Conservation (phyloP, 202 grass and related monocot species). For the Alloteropsis angusta region DNA sequence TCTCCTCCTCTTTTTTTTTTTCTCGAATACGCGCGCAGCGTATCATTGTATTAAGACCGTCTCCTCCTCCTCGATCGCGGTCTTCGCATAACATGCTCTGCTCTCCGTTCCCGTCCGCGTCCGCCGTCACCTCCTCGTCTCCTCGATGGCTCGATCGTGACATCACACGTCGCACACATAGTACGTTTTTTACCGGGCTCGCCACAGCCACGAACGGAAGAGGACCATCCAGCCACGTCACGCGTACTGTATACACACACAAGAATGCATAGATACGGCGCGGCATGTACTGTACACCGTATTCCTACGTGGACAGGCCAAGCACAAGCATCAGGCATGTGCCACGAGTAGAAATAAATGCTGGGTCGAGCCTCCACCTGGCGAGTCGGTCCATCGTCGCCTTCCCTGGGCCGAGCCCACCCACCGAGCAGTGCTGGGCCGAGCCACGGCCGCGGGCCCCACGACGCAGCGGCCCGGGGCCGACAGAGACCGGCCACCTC, state of each 20-base stretch:
- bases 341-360: not conserved
- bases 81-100: too few species aligned
- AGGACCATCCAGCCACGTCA: not conserved
- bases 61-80: too few species aligned
- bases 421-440: not conserved
- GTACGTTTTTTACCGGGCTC: not conserved
- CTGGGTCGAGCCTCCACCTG: not conserved
- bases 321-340: too few species aligned
- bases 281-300: not conserved
- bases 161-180: not conserved
- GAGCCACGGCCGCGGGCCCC: not conserved
- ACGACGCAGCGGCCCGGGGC: not conserved
- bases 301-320: too few species aligned
- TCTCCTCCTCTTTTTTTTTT: too few species aligned
- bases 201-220: not conserved
- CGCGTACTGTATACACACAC: not conserved
- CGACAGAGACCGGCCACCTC: not conserved
- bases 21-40: too few species aligned
- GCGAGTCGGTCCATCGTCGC: not conserved
- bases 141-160: too few species aligned
- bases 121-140: too few species aligned
- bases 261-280: not conserved
- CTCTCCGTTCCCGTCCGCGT: too few species aligned
- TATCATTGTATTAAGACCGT: too few species aligned
- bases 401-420: not conserved